Conservation (phyloP, 2,329 filamentous ascomycete genomes). For the Exserohilum turcica region DNA sequence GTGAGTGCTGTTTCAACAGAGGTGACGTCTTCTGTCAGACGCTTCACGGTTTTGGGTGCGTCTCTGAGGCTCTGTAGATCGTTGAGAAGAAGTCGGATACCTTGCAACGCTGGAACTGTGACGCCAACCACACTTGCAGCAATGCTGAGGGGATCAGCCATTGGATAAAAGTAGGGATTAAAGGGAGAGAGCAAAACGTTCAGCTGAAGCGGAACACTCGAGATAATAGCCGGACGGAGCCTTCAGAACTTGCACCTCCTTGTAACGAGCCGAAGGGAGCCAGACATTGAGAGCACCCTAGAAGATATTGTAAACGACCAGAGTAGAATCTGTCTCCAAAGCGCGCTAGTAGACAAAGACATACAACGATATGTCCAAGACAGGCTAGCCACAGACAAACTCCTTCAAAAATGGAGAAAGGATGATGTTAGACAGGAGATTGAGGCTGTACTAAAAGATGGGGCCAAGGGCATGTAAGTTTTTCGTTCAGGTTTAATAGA, state of each 20-base stretch:
- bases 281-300: conserved; percentile 34
- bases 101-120: conserved; percentile 38
- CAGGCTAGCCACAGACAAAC: conserved; percentile 44
- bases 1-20: conserved; percentile 35
- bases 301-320: conserved; percentile 14
- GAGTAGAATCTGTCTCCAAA: conserved; percentile 29
- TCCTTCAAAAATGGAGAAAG: conserved; percentile 31
- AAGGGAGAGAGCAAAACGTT: no score
- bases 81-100: conserved; percentile 36
- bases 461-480: conserved; percentile 33
- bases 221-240: no score
- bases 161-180: no score
- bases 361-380: conserved; percentile 35
- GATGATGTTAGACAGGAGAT: conserved; percentile 34
- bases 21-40: conserved; percentile 38
- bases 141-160: no score
- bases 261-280: conserved; percentile 37
- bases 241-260: no score
- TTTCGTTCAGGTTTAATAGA: neutral
- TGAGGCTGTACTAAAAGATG: conserved; percentile 35
- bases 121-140: conserved; percentile 39
- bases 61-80: conserved; percentile 43
- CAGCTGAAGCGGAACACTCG: no score
- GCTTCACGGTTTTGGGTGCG: conserved; percentile 39
- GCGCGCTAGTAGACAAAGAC: conserved; percentile 32